These are phyloP conservation scores for Paracamarosporium sp. DNA, from an alignment of 2,329 filamentous ascomycete species.

Conservation along the genomic window DNA sequence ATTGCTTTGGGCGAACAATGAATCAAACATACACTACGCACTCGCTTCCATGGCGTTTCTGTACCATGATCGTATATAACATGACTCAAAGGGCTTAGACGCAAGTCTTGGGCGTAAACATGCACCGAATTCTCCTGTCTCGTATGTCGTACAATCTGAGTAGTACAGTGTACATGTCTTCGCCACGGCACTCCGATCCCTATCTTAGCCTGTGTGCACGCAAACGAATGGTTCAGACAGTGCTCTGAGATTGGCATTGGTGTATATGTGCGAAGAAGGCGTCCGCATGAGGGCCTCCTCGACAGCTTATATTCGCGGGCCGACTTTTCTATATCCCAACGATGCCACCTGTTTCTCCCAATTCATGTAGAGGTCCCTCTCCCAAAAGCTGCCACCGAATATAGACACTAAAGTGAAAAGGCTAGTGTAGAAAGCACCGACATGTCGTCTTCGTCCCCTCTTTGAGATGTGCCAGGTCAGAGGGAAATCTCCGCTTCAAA, in stretches of 20 bases:
- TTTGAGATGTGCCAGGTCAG: conserved; percentile 4
- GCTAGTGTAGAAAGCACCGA: conserved; percentile 25
- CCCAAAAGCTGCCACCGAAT: conserved; percentile 17
- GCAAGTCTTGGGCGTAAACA: too few relatives aligned
- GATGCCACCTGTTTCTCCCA: conserved; percentile 10
- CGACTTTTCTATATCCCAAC: conserved; percentile 17
- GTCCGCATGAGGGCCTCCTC: not conserved
- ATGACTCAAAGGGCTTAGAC: too few relatives aligned
- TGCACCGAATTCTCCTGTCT: too few relatives aligned
- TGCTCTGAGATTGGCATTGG: not conserved
- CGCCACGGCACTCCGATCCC: too few relatives aligned
- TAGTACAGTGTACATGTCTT: too few relatives aligned
- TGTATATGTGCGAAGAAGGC: not conserved
- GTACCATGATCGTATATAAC: too few relatives aligned
- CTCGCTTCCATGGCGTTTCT: too few relatives aligned
- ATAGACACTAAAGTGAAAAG: conserved; percentile 31
- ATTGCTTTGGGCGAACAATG: not conserved
- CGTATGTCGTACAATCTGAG: too few relatives aligned
- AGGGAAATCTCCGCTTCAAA: not conserved
- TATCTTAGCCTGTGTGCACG: too few relatives aligned
- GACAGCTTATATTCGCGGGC: conserved; percentile 7
- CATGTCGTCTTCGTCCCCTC: conserved; percentile 21
- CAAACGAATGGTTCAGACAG: too few relatives aligned
- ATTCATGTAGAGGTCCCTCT: not conserved
- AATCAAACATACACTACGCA: too few relatives aligned